Evolutionary conservation across 257 asterid genomes (phyloP), one percentile per base, ranked within the genome.

Genomic region (Solanum medicagineum): DNA sequence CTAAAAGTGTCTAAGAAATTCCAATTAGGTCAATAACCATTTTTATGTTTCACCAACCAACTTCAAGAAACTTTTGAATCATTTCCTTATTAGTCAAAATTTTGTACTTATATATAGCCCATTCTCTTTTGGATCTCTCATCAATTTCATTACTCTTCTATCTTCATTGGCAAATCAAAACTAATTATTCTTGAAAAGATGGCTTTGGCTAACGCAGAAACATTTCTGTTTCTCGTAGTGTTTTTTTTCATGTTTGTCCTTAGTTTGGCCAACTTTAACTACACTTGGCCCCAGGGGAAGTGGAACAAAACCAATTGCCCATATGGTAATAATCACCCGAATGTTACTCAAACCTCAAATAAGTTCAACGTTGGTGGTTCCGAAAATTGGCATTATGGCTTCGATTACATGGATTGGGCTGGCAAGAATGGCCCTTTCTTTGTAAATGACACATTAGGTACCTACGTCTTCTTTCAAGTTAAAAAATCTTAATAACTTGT

Each of bases 371-470:
- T 94, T 12, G 95, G 94, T 1, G 97, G 96, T 0, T 88, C 91
- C 0, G 90, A 92, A 2, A 85, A 89, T 12, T 93, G 98, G 97
- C 94, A 44, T 7, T 94, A 90, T 57, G 97, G 95, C 36, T 92
- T 87, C n/a, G 93, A 94, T 59, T 93, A 93, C 81, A 88, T 94
- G 6, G 92, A 90, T 26, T 94, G 98, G 97, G 91, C 95, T 45
- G 86, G 57, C 85, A 90, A 88, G 81, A 88, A 26, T 44, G 93
- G 89, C 0, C 97, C 95, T 42, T 92, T 93, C 65, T 93, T 89
- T 91, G 57, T 93, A 54, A 93, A 92, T 5, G 98, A 94, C 60
- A 86, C 89, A 3, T 32, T 93, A 10, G 97, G 96, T 93, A 90
- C 4, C 6, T 36, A 62, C 5, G 5, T n/a, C 60, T 73, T 20